Conservation (phyloP, 495 filamentous ascomycete genomes). For the Chaetomium tenue region DNA sequence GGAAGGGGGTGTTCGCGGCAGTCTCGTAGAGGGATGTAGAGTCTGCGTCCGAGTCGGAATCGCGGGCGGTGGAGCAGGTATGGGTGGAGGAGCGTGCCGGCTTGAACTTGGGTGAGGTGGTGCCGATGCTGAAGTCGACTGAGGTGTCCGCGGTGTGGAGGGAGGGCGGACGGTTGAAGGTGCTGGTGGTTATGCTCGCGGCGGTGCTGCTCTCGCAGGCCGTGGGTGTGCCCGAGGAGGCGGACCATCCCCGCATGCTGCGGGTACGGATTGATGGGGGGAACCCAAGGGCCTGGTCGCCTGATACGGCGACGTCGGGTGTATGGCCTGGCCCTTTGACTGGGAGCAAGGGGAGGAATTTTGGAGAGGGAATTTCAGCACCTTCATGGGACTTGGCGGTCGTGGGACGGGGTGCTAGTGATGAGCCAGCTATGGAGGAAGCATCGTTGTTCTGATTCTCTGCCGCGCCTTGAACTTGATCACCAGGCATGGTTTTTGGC, state of each 20-base stretch:
- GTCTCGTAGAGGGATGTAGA: not conserved
- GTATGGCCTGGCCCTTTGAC: not conserved
- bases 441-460: not conserved
- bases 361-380: constrained; percentile 8
- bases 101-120: constrained; percentile 25
- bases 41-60: not conserved
- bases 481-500: constrained; percentile 6
- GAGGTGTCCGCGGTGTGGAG: constrained; percentile 47
- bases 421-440: too few relatives aligned
- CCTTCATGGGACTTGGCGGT: constrained; percentile 2
- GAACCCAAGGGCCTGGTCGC: constrained; percentile 24
- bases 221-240: constrained; percentile 43
- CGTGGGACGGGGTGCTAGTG: not conserved
- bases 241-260: constrained; percentile 41
- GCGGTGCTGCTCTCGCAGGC: constrained; percentile 38
- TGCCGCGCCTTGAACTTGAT: not conserved
- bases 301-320: not conserved
- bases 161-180: constrained; percentile 41
- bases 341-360: not conserved
- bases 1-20: not conserved
- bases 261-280: constrained; percentile 29
- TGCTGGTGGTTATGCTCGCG: constrained; percentile 36
- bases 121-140: constrained; percentile 35
- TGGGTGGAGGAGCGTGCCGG: constrained; percentile 18
- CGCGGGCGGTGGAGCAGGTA: not conserved